Base-by-base conservation (phyloP, 106 monocot species). In the Phalaenopsis aphrodite region DNA sequence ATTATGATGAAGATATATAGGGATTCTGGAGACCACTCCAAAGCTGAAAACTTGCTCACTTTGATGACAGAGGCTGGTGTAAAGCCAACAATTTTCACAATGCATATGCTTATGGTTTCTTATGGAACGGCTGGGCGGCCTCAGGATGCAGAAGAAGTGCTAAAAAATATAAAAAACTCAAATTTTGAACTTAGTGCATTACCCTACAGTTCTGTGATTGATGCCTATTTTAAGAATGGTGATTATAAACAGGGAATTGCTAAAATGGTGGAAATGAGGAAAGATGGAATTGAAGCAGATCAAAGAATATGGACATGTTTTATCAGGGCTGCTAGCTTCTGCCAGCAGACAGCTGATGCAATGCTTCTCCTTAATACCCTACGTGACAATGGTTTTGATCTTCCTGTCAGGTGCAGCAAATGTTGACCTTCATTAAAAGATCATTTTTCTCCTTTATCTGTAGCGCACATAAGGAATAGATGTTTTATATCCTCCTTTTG, bases 251-350 rank as follows among this genome's bases (percentile, higher is more conserved):
- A 83, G 80, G 98, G 88, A 74, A 89, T 95, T 49, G 75, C 83
- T 67, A 95, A 88, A 76, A 56, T 99, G 49, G 52, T 78, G 48
- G 91, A 93, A n/a, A 93, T 95, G 92, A 91, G 84, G 82, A 81
- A 43, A 77, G 89, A 93, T 79, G 98, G 94, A 41, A 5, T 93
- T 69, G 91, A 93, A 79, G 90, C 88, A 42, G 98, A 99, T 49
- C 91, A 99, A 68, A 93, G 87, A 80, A 90, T 99, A 66, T 99
- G 98, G 98, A 99, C 98, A 79, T 91, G 94, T 80, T 87, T 99
- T 85, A 84, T 99, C 16, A 89, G 98, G 72, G 98, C 91, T 83
- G 94, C 98, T 66, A 99, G 94, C 87, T 82, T 93, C 75, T 99
- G 98, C 47, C 81, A 88, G 55, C 81, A 93, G 81, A 93, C 87